Base-by-base conservation (phyloP, 805 yeast genomes). In the Huiozyma sinensis region DNA sequence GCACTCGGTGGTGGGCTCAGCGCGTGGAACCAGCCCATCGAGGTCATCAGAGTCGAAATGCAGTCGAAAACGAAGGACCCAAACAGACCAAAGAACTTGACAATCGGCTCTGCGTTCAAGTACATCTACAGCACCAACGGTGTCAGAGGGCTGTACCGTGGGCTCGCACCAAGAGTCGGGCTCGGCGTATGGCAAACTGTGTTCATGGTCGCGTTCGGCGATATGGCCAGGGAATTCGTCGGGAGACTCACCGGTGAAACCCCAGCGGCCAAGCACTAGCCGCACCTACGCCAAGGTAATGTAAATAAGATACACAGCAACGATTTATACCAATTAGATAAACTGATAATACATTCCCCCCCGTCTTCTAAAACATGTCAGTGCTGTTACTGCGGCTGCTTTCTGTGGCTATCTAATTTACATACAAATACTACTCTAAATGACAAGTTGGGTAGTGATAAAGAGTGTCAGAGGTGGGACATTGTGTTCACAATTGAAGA, bases 21-120 rank as follows among this genome's bases (percentile, higher is more conserved):
- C 47, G 95, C 97, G 12, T 92, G 98, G 97, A 92, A 92, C 68
- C 98, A 92, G 70, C 98, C 97, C 35, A 88, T 92, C 58, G 98
- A 92, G 69, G 98, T 92, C 44, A 83, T 89, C 53, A 79, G 98
- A 66, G 95, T 92, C 13, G 98, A 92, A 69, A 88, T 92, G 97
- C 98, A 92, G 70, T 83, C 95, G 45, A 83, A 83, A 70, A 87
- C 89, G n/a, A 70, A 66, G 40, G 97, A 90, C 68, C 95, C 97
- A 54, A 87, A 87, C 63, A 82, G 97, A 68, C 98, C 97, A 47
- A 83, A 85, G 69, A 89, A 90, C 50, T 73, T 90, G 64, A 76
- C 83, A 43, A 95, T 92, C 30, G 60, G 70, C 6, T 73, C 79
- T 42, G 82, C 97, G 32, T 75, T 84, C 57, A 81, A 75, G 57